A percentile compares a stretch with the other conserved stretches of the same genome.
Conservation (phyloP, 2,329 filamentous ascomycete genomes). For the Emergomyces orientalis region DNA sequence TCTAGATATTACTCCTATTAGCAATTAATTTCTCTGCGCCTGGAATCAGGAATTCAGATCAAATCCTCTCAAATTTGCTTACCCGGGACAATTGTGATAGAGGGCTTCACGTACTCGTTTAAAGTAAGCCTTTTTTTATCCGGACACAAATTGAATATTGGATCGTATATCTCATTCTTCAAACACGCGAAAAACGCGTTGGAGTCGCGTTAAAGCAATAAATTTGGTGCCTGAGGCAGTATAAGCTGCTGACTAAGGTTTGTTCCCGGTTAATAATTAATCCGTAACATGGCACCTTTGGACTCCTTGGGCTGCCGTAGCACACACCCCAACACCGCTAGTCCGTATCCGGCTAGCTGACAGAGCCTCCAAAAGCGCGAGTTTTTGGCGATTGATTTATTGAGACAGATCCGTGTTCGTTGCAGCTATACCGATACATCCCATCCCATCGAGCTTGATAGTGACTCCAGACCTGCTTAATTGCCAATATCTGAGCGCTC, state of each 20-base stretch:
- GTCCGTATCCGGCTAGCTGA: slow-evolving; percentile 13
- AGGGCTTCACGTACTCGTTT: not conserved
- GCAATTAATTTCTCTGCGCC: not conserved
- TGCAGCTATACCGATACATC: not conserved
- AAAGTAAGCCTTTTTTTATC: not conserved
- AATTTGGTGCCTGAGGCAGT: too few relatives aligned
- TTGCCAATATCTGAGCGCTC: not conserved
- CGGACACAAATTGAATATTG: not conserved
- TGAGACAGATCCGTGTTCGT: not conserved
- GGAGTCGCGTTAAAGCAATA: not conserved
- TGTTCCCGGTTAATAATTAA: not conserved
- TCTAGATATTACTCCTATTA: not conserved
- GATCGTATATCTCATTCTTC: too few relatives aligned
- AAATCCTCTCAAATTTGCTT: not conserved
- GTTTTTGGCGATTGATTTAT: slow-evolving; percentile 13
- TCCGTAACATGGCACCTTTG: not conserved
- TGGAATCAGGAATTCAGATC: not conserved
- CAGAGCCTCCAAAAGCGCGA: slow-evolving; percentile 13
- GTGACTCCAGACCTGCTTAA: not conserved
- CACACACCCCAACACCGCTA: not conserved
- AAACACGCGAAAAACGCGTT: slow-evolving; percentile 2
- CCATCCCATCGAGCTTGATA: not conserved
- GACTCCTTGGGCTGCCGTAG: not conserved
- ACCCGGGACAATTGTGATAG: not conserved
- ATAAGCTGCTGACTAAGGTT: not conserved